Base-by-base conservation (phyloP, 2,329 filamentous ascomycete species). In the Byssoonygena ceratinophila region DNA sequence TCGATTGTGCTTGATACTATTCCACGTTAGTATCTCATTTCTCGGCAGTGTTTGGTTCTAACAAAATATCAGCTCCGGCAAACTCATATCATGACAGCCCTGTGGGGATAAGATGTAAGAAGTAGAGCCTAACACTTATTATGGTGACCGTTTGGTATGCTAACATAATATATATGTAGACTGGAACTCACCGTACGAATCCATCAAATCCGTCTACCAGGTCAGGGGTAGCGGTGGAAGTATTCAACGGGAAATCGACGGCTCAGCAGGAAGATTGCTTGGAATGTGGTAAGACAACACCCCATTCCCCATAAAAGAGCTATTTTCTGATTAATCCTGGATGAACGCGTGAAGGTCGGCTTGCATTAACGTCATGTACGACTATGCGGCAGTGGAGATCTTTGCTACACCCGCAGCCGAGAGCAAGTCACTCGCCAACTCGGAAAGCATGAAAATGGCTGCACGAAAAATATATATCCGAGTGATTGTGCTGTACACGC, bases 391-490 rank as follows among this genome's bases (percentile, higher is more conserved):
- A 0, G 69, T 72, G 54, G 69, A 72, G 44, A 67, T 68, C 14
- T 69, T 73, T 18, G 66, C 69, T 4, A 65, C 72, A 22, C 71
- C 71, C 4, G 71, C 71, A 18, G 66, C 71, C 1, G 72, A 74
- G 57, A 72, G 68, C 57, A 67, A 65, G 51, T 63, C 68, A 45
- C 64, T 71, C 3, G 65, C 66, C 32, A 66, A 63, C 23, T 65
- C 69, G 22, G 68, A 74, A 55, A 70, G 68, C 1, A 68, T 74
- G 60, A 74, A 73, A 55, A 65, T 73, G 39, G 70, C 70, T 1
- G 71, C 67, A 4, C 63, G 71, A 39, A 73, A 73, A 58, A 66
- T 72, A 46, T 65, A 64, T 4, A 59, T 73, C 20, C 67, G 71
- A 23, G 68, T 73, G 41, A 66, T 72, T 14, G 59, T 71, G 9